Evolutionary conservation across 257 asterid genomes (phyloP), one percentile per base, ranked within the genome.

Genomic region (Asclepias syriaca): DNA sequence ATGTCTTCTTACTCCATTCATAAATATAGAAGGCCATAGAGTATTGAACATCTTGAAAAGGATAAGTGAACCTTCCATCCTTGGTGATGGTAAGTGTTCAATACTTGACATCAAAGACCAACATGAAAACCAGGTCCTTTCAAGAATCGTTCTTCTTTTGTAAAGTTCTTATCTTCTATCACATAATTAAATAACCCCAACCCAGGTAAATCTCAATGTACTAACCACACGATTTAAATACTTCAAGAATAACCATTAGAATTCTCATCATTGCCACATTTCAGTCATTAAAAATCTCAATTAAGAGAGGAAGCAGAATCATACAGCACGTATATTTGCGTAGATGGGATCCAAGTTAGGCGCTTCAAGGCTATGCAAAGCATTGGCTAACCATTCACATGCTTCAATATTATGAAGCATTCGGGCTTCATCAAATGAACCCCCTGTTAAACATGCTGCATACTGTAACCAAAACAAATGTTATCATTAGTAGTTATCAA

Each of bases 391-490:
- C 98, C 98, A 95, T 78, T 95, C 98, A 71, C 97, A 92, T 51
- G 99, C 92, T 74, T 95, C 98, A 83, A 95, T 85, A 68, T 90
- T 92, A 76, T 90, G 86, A 81, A 81, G 92, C 99, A 95, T 92
- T 77, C 84, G 81, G 29, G 94, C 73, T 86, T 95, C 99, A 80
- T 89, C 99, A 87, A 92, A 95, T 65, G 96, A 87, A 66, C 98
- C 99, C 69, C 90, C 80, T 3, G 82, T 78, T 72, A 95, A 84
- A 84, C 89, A 83, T 63, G 91, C 77, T 57, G 89, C 84, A 65
- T 88, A 83, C 99, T 95, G 90, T 82, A 86, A 75, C 57, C 57
- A 79, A 73, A 71, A 69, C 77, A 64, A 63, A 68, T 68, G 53
- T 27, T 58, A 53, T 29, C 57, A 75, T 51, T 66, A 43, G 6